Conservation (phyloP, 305 asterid genomes). For the Fraxinus baroniana region DNA sequence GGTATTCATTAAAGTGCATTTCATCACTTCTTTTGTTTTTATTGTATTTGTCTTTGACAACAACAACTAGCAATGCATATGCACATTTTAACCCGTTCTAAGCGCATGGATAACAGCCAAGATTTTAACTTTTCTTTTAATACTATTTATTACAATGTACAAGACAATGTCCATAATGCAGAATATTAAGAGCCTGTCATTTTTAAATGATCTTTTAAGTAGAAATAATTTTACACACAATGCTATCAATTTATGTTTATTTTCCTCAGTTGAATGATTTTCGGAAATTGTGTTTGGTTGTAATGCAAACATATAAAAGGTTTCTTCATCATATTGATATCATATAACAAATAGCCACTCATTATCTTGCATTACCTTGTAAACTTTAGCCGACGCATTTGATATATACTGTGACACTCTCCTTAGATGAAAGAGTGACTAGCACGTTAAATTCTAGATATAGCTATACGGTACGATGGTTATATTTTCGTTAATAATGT, state of each 20-base stretch:
- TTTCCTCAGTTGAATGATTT: not conserved
- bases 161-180: not conserved
- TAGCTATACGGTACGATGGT: not conserved
- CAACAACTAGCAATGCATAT: not conserved
- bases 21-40: not conserved
- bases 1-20: not conserved
- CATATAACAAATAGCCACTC: conserved; percentile 14
- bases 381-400: not conserved
- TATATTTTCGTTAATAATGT: not conserved
- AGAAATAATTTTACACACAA: not conserved
- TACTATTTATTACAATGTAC: no score
- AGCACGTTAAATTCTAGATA: not conserved
- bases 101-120: not conserved
- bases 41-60: not conserved
- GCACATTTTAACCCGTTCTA: not conserved
- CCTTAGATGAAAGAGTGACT: not conserved
- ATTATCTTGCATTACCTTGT: not conserved
- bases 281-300: not conserved
- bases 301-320: conserved; percentile 19
- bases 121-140: not conserved
- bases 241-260: not conserved
- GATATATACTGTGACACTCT: not conserved
- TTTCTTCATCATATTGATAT: conserved; percentile 25
- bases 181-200: not conserved
- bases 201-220: not conserved